phyloP scores from a whole-genome alignment of 139 green algal genomes.

The Ulvella scutata region DNA sequence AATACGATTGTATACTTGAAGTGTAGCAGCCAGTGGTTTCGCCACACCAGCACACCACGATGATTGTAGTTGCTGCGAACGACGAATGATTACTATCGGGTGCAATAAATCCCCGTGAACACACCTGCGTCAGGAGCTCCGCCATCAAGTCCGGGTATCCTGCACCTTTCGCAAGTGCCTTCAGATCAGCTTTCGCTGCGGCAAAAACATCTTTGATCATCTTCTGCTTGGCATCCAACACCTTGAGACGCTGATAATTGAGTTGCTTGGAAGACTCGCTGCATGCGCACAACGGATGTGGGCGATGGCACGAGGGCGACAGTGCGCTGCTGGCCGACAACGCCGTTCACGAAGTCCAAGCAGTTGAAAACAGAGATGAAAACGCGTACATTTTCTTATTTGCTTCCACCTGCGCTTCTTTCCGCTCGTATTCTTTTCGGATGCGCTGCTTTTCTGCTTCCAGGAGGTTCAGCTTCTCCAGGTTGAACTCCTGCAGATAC shows the following conservation, averaged over 20 bases:
- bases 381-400: constrained; percentile 90
- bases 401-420: constrained; percentile 78
- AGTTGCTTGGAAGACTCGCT: constrained; percentile 94
- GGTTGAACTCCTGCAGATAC: constrained; percentile 84
- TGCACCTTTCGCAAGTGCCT: constrained; percentile 37
- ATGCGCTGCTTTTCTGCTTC: constrained; percentile 93
- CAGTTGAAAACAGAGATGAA: neutral
- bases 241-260: constrained; percentile 80
- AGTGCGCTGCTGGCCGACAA: neutral
- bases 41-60: neutral
- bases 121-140: constrained; percentile 75
- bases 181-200: constrained; percentile 43
- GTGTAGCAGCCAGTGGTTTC: neutral
- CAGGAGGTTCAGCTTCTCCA: constrained; percentile 92
- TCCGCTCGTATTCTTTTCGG: constrained; percentile 86
- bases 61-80: neutral
- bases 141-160: constrained; percentile 72
- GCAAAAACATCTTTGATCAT: constrained; percentile 16
- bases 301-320: neutral
- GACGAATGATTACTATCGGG: neutral
- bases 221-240: constrained; percentile 72
- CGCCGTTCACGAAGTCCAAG: neutral
- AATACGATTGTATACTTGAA: too few species aligned
- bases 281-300: constrained; percentile 3
- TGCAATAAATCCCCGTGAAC: neutral